Base-by-base conservation (phyloP, 2,329 filamentous ascomycete species). In the Arthrocladium fulminans region DNA sequence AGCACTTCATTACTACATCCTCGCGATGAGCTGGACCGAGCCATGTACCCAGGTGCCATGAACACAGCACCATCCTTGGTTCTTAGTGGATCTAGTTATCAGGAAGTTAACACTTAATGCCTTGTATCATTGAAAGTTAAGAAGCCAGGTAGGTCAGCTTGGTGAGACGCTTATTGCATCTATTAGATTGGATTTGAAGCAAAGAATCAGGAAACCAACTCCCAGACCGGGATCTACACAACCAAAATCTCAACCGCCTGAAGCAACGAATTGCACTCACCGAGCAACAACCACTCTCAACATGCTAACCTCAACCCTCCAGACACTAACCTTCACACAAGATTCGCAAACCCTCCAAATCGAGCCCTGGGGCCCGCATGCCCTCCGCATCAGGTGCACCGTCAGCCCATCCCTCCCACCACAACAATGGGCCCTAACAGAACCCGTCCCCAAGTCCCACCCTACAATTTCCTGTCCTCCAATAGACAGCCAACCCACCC, bases 341-440 rank as follows among this genome's bases (percentile, higher is more conserved):
- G 66, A 68, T 37, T 65, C 64, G 46, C 64, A 68, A 37, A 52
- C 60, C 22, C 60, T 68, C 30, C 66, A 61, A 60, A 61, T 68
- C 30, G 58, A 68, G 47, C 60, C 65, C 39, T 68, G 65, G 66
- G 64, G 65, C 22, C 56, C 63, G 2, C 64, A 67, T 54, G 64
- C 66, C 10, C 57, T 68, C 13, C 64, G 65, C 9, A 53, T 68
- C 20, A 61, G 65, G 30, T 63, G 65, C 3, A 68, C 66, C 3
- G 66, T 63, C 51, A 59, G 60, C n/a, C 56, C 63, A 4, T 58
- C 57, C 22, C 62, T 68, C 53, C 65, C 66, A 9, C 49, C 55
- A 4, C 63, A 65, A 44, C 55, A 65, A 25, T 68, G 66, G 65
- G 66, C 66, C 4, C 58, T 68, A 8, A 54, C 37, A 13, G 41